Base-by-base conservation (phyloP, 2,329 filamentous ascomycete genomes). In the Aspergillus eucalypticola region DNA sequence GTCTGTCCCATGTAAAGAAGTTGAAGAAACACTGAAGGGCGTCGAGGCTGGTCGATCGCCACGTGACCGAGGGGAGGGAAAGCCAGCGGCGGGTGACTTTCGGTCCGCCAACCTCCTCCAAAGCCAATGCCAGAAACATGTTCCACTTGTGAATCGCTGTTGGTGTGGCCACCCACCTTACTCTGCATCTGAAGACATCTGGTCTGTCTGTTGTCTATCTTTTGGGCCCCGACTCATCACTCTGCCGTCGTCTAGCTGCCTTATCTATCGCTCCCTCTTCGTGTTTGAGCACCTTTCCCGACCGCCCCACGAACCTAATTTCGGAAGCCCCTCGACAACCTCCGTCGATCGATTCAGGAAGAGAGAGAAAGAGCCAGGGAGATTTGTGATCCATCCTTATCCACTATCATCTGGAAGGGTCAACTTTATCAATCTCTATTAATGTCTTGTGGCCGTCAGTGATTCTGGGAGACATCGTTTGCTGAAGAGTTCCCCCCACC, bases 271-370 rank as follows among this genome's bases (percentile, higher is more conserved):
- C 42, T 13, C 11, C 38, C 44, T 53, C 56, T 54, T 49, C 32
- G 23, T 48, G 32, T 44, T 44, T 23, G 17, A 48, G n/a, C 46
- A 32, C 15, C 38, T 51, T 50, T 52, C 42, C 32, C 60, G 63
- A 71, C 67, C 66, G 68, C 63, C 66, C 69, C 69, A 67, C 66
- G 60, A 68, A 68, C 66, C 68, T 66, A 71, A 66, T 60, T 63
- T 67, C 64, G 66, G 66, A 65, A 63, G 59, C 60, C 61, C 64
- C 61, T 63, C 63, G 57, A 63, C 61, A 58, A 63, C 61, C 62
- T 64, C 63, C 65, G 62, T 65, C 58, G 60, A 62, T 66, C 64
- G 64, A 64, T 66, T 63, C 39, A 55, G 25, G n/a, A 29, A 55
- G 25, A 17, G 29, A 13, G 25, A 10, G n/a, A 46, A 17, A 17